Conservation (phyloP, 352 stramenopile species). For the Pythium insidiosum region DNA sequence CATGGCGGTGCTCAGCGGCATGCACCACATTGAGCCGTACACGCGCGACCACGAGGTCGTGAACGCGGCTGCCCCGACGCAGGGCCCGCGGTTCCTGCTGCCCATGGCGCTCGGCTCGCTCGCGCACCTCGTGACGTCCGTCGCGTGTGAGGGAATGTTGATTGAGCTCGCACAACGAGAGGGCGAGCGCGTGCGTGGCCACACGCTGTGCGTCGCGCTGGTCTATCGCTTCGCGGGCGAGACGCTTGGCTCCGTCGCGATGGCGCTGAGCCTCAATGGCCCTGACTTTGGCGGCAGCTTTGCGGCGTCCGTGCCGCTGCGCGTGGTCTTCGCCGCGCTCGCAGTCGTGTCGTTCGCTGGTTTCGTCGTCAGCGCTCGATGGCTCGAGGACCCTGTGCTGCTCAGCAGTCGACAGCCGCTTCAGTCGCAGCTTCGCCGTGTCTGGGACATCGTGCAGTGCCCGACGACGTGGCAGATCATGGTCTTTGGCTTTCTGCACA, state of each 20-base stretch:
- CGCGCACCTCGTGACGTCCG: conserved; percentile 11
- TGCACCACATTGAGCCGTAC: not conserved
- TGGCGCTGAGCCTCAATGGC: conserved; percentile 7
- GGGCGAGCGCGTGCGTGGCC: conserved; percentile 16
- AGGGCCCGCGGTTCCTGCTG: conserved; percentile 9
- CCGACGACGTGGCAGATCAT: conserved; percentile 16
- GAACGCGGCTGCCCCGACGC: conserved; percentile 7
- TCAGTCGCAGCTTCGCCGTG: conserved; percentile 8
- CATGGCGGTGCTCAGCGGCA: no score
- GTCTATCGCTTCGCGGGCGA: conserved; percentile 16
- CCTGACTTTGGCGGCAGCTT: conserved; percentile 17
- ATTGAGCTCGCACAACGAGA: conserved; percentile 23
- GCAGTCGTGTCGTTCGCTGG: conserved; percentile 8
- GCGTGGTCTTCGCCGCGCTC: conserved; percentile 8
- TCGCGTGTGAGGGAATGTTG: conserved; percentile 21
- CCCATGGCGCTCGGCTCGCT: conserved; percentile 17
- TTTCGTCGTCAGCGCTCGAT: conserved; percentile 10
- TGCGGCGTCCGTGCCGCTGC: conserved; percentile 8
- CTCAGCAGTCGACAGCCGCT: conserved; percentile 9
- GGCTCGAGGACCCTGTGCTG: conserved; percentile 11
- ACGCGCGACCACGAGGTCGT: not conserved
- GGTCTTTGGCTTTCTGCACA: conserved; percentile 13
- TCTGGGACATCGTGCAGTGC: conserved; percentile 20
- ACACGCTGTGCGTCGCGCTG: conserved; percentile 11
- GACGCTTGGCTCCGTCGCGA: conserved; percentile 4